These are phyloP conservation scores for Termitomyces sp. DNA, from an alignment of 768 basidiomycete species.

Conservation along the genomic window DNA sequence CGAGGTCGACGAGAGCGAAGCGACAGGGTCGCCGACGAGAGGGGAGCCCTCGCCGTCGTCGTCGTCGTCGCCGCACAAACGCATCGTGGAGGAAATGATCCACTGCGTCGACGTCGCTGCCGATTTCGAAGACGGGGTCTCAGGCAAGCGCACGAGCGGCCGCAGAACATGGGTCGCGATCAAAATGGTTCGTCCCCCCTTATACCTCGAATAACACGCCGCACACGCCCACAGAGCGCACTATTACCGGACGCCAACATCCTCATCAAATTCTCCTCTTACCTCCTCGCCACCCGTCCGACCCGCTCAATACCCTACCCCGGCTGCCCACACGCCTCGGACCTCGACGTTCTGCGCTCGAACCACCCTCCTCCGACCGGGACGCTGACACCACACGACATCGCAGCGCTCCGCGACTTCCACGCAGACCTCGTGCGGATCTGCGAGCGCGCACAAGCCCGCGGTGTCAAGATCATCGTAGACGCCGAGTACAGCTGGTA, in stretches of 20 bases:
- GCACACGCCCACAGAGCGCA: conserved; percentile 53
- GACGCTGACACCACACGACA: conserved; percentile 47
- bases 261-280: conserved; percentile 56
- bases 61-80: conserved; percentile 53
- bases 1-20: conserved; percentile 67
- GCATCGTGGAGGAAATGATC: conserved; percentile 71
- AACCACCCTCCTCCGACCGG: not conserved
- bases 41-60: too few species aligned
- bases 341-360: conserved; percentile 44
- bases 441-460: conserved; percentile 54
- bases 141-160: conserved; percentile 21
- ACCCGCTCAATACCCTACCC: conserved; percentile 52
- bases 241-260: conserved; percentile 59
- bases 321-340: conserved; percentile 55
- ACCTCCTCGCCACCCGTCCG: conserved; percentile 43
- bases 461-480: conserved; percentile 66
- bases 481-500: conserved; percentile 85
- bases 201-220: not conserved
- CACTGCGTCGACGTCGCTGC: conserved; percentile 74
- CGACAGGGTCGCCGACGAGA: conserved; percentile 23
- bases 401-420: conserved; percentile 55
- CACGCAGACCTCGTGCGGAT: conserved; percentile 59
- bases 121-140: conserved; percentile 62
- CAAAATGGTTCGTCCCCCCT: conserved; percentile 56
- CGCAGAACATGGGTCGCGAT: conserved; percentile 80